Base-by-base conservation (phyloP, 768 basidiomycete genomes). In the Psilocybe cyanescens region DNA sequence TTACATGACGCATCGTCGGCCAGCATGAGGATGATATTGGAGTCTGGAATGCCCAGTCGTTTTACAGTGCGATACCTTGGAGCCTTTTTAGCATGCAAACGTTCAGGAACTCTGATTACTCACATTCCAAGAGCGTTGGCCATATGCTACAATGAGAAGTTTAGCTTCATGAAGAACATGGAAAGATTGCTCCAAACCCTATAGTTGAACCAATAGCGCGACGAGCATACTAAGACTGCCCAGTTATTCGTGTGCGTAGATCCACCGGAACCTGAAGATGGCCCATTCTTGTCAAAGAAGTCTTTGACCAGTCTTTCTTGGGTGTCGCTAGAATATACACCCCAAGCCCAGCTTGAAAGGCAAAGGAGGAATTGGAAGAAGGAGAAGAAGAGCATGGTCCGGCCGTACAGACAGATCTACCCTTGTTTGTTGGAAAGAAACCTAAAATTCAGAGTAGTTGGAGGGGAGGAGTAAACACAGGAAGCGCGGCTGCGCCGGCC, bases 201-300 rank as follows among this genome's bases (percentile, higher is more conserved):
- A 71, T 99, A 99, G 72, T 99, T 99, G 82, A 99, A 99, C 96
- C 96, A 98, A 72, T 96, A 97, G 59, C 96, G 74, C 4, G 95
- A 97, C 1, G 97, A 84, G 68, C 92, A 96, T 3, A 99, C 96
- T 37, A 99, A 80, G 4, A 99, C 96, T 1, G 97, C 97, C 97
- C 97, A 99, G 73, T 99, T 99, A 71, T 99, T 99, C 5, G 97
- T 97, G 71, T 97, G 95, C 31, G 72, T 72, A 14, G 81, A 81
- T n/a, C 61, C 63, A 28, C 57, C 55, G 19, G 41, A 12, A 7
- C 63, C 64, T 3, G 68, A 70, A 9, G 70, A 57, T 4, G 67
- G 60, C 17, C 68, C 75, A 74, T 79, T 76, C 55, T 76, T 72
- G 6, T 68, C 72, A 67, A 86, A 84, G 72, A 86, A 86, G 35